Conservation (phyloP, 2,329 filamentous ascomycete species). For the Cladosporium sp. region DNA sequence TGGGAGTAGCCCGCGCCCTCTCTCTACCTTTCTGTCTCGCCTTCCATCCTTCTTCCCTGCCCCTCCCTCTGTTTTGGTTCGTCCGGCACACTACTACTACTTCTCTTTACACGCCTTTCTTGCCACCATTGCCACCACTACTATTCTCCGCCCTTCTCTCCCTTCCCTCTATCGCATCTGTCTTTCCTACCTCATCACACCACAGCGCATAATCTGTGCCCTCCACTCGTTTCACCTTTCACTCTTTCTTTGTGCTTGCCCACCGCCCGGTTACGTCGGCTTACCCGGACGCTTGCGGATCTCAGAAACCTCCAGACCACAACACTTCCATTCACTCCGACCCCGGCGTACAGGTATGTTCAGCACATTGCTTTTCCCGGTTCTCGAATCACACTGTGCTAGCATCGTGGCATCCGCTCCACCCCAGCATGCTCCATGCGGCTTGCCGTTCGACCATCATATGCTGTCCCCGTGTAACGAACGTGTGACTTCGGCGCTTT, state of each 20-base stretch:
- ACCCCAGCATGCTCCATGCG: slow-evolving; percentile 15
- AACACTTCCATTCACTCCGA: slow-evolving; percentile 13
- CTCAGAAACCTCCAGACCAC: neutral
- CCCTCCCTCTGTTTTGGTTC: slow-evolving; percentile 6
- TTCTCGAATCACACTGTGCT: slow-evolving; percentile 14
- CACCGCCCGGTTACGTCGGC: neutral
- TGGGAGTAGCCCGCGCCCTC: neutral
- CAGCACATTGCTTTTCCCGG: slow-evolving; percentile 12
- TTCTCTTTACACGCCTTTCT: slow-evolving; percentile 8
- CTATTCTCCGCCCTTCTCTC: neutral
- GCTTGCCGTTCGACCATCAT: slow-evolving; percentile 3
- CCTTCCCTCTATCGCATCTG: neutral
- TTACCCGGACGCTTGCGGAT: slow-evolving; percentile 7
- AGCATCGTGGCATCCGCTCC: slow-evolving; percentile 8
- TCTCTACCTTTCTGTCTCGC: slow-evolving; percentile 5
- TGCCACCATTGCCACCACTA: neutral
- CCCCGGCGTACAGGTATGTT: slow-evolving; percentile 15
- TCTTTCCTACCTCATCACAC: neutral
- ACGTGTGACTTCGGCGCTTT: slow-evolving; percentile 18
- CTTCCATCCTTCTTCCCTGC: slow-evolving; percentile 8
- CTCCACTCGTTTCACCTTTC: slow-evolving; percentile 13
- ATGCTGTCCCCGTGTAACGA: slow-evolving; percentile 13
- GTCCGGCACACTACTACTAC: neutral
- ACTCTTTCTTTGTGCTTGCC: slow-evolving; percentile 15
- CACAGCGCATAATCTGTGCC: slow-evolving; percentile 12